Conservation (phyloP, 108 stramenopile genomes). For the Stephanodiscus minutulus region DNA sequence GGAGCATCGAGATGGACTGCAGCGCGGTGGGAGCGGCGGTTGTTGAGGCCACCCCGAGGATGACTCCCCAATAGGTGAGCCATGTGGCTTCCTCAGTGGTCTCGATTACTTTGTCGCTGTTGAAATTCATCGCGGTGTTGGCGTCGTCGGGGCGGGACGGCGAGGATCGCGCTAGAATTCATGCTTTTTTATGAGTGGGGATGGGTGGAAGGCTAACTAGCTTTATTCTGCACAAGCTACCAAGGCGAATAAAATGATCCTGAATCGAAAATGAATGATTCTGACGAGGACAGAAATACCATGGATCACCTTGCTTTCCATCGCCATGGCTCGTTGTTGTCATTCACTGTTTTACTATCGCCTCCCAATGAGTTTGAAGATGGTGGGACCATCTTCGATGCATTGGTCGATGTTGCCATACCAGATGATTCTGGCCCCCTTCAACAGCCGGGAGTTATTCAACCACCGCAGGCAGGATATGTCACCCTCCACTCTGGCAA, state of each 20-base stretch:
- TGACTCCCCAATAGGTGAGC: too few species aligned
- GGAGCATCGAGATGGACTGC: too few species aligned
- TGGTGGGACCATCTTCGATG: conserved; percentile 82
- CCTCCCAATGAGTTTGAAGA: conserved; percentile 60
- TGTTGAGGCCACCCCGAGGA: too few species aligned
- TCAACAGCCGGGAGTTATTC: conserved; percentile 48
- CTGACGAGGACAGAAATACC: conserved; percentile 23
- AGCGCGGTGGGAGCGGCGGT: too few species aligned
- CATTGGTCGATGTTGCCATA: conserved; percentile 52
- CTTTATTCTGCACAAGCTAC: conserved; percentile 75
- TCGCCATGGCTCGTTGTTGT: conserved; percentile 74
- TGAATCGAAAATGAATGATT: conserved; percentile 10
- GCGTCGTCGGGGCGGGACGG: too few species aligned
- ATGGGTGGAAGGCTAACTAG: too few species aligned
- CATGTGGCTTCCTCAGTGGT: too few species aligned
- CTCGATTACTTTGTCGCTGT: too few species aligned
- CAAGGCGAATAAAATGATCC: conserved; percentile 38
- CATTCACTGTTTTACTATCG: conserved; percentile 67
- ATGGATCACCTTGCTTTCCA: conserved; percentile 79
- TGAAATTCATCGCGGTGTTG: too few species aligned
- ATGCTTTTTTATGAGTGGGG: too few species aligned
- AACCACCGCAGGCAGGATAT: conserved; percentile 58
- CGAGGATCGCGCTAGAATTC: too few species aligned
- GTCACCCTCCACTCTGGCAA: conserved; percentile 70
- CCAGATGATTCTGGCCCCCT: conserved; percentile 19